Evolutionary conservation across 768 basidiomycete species (phyloP).

Genomic region (Tricholoma terreum): DNA sequence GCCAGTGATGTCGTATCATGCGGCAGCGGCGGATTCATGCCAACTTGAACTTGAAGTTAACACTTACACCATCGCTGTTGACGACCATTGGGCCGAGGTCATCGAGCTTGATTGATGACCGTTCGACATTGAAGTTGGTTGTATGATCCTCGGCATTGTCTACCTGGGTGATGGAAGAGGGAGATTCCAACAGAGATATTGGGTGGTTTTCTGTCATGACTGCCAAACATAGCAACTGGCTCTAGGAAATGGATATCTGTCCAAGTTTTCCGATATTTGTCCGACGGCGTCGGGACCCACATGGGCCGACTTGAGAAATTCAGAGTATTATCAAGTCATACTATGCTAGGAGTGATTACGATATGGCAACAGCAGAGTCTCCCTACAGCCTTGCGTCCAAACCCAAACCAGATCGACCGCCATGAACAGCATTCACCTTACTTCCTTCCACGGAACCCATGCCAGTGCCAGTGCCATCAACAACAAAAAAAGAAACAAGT

Average conservation of each 20-base stretch:
- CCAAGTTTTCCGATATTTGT: not conserved
- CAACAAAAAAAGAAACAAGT: not conserved
- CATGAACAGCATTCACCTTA: not conserved
- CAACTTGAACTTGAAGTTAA: no score
- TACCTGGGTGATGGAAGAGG: not conserved
- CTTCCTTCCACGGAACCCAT: slow-evolving; percentile 1
- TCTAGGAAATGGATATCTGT: no score
- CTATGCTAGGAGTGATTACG: no score
- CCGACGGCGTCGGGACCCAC: not conserved
- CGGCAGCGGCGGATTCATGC: no score
- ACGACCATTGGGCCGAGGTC: slow-evolving; percentile 66
- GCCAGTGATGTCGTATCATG: no score
- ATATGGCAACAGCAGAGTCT: no score
- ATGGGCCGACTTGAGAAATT: no score
- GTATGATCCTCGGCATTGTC: slow-evolving; percentile 2
- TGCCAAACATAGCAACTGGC: not conserved
- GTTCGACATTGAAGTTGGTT: slow-evolving; percentile 10
- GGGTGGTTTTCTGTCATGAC: not conserved
- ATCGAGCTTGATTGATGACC: slow-evolving; percentile 47
- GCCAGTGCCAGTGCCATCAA: not conserved
- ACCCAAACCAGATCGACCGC: not conserved
- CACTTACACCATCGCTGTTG: slow-evolving; percentile 60
- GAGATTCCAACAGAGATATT: not conserved
- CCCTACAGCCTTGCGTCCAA: not conserved
- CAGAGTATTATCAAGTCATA: no score